A percentile compares a stretch with the other conserved stretches of the same genome.
These are phyloP conservation scores for Kockiozyma suomiensis DNA, from an alignment of 805 yeast species.

Conservation along the genomic window DNA sequence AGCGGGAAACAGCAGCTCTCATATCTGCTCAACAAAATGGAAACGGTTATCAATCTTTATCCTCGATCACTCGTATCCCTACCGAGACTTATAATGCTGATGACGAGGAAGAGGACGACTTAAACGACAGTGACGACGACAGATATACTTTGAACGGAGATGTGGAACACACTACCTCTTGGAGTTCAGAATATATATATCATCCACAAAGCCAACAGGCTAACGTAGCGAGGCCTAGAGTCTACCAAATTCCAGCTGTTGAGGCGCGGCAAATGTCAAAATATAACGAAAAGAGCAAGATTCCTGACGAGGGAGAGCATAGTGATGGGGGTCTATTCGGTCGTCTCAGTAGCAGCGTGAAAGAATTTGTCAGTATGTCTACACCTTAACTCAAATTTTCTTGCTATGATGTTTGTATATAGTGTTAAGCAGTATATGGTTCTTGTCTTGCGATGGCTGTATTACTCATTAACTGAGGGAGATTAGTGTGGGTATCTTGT, in stretches of 20 bases:
- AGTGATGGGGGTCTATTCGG: constrained; percentile 6
- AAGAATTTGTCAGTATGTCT: constrained; percentile 3
- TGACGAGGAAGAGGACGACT: constrained; percentile 7
- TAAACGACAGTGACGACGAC: constrained; percentile 7
- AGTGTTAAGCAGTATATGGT: too few species aligned
- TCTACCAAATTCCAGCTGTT: constrained; percentile 11
- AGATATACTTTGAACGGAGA: background rate
- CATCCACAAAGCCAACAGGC: constrained; percentile 12
- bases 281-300: background rate
- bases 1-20: constrained; percentile 1
- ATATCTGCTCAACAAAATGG: background rate
- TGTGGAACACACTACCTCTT: background rate
- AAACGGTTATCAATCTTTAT: constrained; percentile 5
- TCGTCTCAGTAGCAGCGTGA: constrained; percentile 12
- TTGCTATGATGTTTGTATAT: too few species aligned
- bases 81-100: constrained; percentile 7
- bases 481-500: too few species aligned
- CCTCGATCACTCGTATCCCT: constrained; percentile 5
- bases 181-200: constrained; percentile 6
- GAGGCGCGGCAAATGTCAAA: constrained; percentile 4
- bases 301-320: constrained; percentile 7
- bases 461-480: too few species aligned
- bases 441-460: too few species aligned
- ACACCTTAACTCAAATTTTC: background rate
- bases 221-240: background rate